Conservation (phyloP, 305 asterid genomes). For the Fraxinus greggii region DNA sequence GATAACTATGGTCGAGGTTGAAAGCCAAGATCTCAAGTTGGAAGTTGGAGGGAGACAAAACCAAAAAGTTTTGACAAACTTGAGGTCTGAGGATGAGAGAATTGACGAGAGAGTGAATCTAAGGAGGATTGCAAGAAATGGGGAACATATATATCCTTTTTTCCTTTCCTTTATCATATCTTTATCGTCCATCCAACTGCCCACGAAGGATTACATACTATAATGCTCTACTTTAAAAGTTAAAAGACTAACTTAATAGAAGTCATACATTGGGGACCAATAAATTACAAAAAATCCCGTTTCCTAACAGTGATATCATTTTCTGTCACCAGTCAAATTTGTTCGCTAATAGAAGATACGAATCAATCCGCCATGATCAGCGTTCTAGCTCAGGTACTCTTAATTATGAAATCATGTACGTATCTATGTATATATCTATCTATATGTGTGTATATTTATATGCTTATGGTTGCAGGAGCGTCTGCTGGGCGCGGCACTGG, state of each 20-base stretch:
- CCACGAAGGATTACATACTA: background rate
- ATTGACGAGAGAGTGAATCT: background rate
- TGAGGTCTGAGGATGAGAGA: too few species aligned
- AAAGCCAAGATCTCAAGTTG: too few species aligned
- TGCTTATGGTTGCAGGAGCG: constrained; percentile 53
- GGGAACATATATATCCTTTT: background rate
- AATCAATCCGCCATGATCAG: constrained; percentile 46
- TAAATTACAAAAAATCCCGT: background rate
- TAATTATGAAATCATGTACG: background rate
- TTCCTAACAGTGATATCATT: too few species aligned
- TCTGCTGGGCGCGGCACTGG: constrained; percentile 62
- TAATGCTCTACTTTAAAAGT: background rate
- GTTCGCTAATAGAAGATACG: background rate
- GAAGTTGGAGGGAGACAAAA: too few species aligned
- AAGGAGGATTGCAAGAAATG: background rate
- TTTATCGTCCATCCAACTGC: background rate
- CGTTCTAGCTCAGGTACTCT: constrained; percentile 52
- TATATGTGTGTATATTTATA: background rate
- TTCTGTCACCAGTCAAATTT: background rate
- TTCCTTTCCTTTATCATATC: background rate
- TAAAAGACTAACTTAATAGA: background rate
- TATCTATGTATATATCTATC: background rate
- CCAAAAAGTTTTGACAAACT: too few species aligned
- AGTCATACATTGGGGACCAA: background rate
- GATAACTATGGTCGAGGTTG: too few species aligned